phyloP scores from a whole-genome alignment of 2,329 filamentous ascomycete species.

The Emydomyces testavorans region DNA sequence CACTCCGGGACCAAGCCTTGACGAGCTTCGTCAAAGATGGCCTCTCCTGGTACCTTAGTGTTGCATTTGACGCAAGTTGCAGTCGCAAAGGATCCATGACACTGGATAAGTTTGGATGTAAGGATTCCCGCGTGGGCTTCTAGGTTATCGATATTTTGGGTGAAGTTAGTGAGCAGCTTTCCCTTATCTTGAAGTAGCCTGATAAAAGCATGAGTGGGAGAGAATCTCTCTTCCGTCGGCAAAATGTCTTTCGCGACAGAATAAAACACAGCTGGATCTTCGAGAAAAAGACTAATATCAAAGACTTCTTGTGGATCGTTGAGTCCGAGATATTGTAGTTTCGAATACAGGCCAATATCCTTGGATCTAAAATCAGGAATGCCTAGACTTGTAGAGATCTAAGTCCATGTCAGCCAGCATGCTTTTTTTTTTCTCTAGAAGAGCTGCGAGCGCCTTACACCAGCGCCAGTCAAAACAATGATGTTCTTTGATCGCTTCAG shows the following conservation, averaged over 20 bases:
- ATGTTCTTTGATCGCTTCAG: slow-evolving; percentile 68
- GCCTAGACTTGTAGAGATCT: slow-evolving; percentile 87
- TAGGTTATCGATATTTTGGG: slow-evolving; percentile 96
- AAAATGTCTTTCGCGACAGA: slow-evolving; percentile 82
- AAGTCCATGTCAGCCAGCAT: slow-evolving; percentile 11
- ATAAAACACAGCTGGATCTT: slow-evolving; percentile 85
- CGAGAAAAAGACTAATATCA: slow-evolving; percentile 73
- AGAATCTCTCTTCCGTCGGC: slow-evolving; percentile 65
- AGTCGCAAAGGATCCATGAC: slow-evolving; percentile 89
- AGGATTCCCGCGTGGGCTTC: slow-evolving; percentile 76
- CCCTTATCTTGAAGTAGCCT: slow-evolving; percentile 72
- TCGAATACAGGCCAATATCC: slow-evolving; percentile 80
- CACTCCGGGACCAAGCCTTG: slow-evolving; percentile 68
- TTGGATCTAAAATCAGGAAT: slow-evolving; percentile 96
- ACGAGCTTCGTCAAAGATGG: slow-evolving; percentile 68
- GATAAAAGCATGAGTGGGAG: slow-evolving; percentile 91
- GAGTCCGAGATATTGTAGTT: slow-evolving; percentile 64
- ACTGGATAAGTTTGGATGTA: slow-evolving; percentile 77
- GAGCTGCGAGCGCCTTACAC: slow-evolving; percentile 35
- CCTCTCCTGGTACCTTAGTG: slow-evolving; percentile 59
- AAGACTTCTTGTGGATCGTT: slow-evolving; percentile 91
- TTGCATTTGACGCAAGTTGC: slow-evolving; percentile 79
- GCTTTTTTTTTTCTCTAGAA: neutral
- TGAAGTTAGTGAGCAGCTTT: slow-evolving; percentile 92
- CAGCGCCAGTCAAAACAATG: slow-evolving; percentile 85